Evolutionary conservation across 1,139 yeast genomes (phyloP), one percentile per base, ranked within the genome.

Genomic region (Candida sojae): DNA sequence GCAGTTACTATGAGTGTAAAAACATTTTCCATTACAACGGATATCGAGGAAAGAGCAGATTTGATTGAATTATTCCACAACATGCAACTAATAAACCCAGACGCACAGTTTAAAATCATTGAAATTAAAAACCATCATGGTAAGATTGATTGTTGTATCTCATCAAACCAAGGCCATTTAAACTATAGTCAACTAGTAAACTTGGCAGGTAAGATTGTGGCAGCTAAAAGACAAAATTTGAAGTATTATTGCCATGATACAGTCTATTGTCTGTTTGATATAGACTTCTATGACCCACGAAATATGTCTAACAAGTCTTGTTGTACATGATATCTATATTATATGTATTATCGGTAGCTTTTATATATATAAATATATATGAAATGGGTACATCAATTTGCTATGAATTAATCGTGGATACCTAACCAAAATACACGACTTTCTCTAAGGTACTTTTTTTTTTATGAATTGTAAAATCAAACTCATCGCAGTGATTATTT

Each of bases 211-310:
- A 23, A 17, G 10, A 23, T 43, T 21, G n/a, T 43, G 8, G 21
- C 30, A 7, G 46, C 46, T 9, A 43, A 37, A 37, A 21, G 29
- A 32, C 13, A 12, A 8, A 39, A 32, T 30, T 17, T 25, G 31
- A 43, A 26, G 34, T 37, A 25, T 37, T 29, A 23, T 33, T 39
- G 11, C 29, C 41, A 33, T 10, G 29, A 32, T 4, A 6, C 9
- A 11, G 6, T 43, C 17, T 10, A 21, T 10, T 43, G 46, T 43
- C 46, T 43, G 46, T 43, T 43, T 37, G 46, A 43, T 37, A 11
- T 43, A 29, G 32, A 31, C 25, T 43, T 21, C 13, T 43, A 32
- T 31, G 39, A 43, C 31, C 46, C 46, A 2, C 10, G 42, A 23
- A 17, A 23, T 26, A 13, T 9, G 3, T 37, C 29, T 1, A 6